Evolutionary conservation across 768 basidiomycete species (phyloP), one percentile per base, ranked within the genome.

Genomic region (Artomyces pyxidatus): DNA sequence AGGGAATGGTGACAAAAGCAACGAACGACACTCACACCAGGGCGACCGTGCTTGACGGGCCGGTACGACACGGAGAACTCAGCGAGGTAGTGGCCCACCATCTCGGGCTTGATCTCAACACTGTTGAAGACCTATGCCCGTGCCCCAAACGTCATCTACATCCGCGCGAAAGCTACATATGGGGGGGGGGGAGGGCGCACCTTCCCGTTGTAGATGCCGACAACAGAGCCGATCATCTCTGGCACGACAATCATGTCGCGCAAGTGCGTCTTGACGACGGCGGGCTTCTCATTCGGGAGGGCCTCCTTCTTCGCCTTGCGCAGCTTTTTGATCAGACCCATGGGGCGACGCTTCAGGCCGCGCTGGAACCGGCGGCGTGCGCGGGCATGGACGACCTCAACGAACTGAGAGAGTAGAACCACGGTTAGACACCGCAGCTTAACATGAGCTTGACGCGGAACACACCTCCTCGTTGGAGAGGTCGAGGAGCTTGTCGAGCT

Each of bases 171-270:
- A 46, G 28, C 26, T 22, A 37, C 2, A 23, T 9, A 19, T 17
- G 17, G 22, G 38, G 22, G 44, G 3, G 43, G 19, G 14, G 19
- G 25, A 3, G 5, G 12, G 67, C 69, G 53, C 63, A 89, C 88
- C 80, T 95, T 95, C 65, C 92, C 92, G 65, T 93, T 95, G 83
- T 99, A 98, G 66, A 98, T 95, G 55, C 96, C 96, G 56, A 97
- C 83, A 58, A 98, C 90, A 62, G 83, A 86, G 54, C 96, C 96
- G 70, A 99, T 97, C 96, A 99, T 98, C 77, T 99, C 96, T 43
- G 96, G 96, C 52, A 99, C 96, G 71, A 99, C 85, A 71, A 98
- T 95, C 96, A 99, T 98, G 74, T 98, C 85, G 63, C 96, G 91
- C 61, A 99, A 78, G 72, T 99, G 96, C 50, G 96, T 99, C 81